A percentile compares a stretch with the other conserved stretches of the same genome.
These are phyloP conservation scores for Sarocladium strictum DNA, from an alignment of 2,329 filamentous ascomycete species.

Conservation along the genomic window DNA sequence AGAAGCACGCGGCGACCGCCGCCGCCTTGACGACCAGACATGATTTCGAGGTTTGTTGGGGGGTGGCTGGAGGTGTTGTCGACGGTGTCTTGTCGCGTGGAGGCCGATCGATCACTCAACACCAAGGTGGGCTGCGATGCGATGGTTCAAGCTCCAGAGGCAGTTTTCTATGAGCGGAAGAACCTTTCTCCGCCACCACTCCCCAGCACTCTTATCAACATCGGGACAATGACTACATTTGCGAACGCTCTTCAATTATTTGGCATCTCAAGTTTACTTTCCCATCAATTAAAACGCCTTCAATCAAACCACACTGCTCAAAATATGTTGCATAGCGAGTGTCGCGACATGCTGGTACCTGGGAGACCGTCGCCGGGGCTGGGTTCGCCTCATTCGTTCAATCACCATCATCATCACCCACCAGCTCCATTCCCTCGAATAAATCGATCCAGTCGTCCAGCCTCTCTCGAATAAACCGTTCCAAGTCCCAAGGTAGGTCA, in stretches of 20 bases:
- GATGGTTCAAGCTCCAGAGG: neutral
- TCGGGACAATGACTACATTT: no score
- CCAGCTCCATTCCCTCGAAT: slow-evolving; percentile 15
- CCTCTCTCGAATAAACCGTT: slow-evolving; percentile 19
- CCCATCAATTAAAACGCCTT: no score
- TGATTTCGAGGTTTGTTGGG: slow-evolving; percentile 23
- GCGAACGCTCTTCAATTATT: no score
- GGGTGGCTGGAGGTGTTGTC: neutral
- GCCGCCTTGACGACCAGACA: slow-evolving; percentile 56
- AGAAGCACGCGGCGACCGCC: slow-evolving; percentile 55
- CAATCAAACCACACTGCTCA: no score
- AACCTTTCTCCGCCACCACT: neutral
- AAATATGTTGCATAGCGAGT: no score
- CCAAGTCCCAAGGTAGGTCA: slow-evolving; percentile 18
- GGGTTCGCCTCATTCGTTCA: no score
- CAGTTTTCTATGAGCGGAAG: neutral
- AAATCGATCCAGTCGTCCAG: slow-evolving; percentile 23
- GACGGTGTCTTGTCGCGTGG: slow-evolving; percentile 2
- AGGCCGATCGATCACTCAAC: neutral
- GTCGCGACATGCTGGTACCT: no score
- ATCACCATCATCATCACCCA: slow-evolving; percentile 13
- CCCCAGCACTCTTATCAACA: no score
- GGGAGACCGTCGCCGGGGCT: no score
- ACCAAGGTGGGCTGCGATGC: neutral
- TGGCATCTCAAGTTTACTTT: no score